Evolutionary conservation across 73 alveolate species (phyloP), one percentile per base, ranked within the genome.

Genomic region (Paramecium tetraurelia): DNA sequence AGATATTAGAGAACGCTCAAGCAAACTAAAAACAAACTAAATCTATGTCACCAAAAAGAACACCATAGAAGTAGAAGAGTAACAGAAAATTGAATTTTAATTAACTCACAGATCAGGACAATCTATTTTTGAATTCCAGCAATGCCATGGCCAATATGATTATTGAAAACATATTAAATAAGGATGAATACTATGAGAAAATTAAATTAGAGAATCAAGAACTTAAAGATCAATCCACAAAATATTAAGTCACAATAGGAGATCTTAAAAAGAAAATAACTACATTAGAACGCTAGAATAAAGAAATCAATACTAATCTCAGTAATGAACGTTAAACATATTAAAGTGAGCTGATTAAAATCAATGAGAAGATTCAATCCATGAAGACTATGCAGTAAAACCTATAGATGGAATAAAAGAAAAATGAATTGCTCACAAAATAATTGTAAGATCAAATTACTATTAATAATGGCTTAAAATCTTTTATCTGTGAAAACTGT

Each of bases 21-120:
- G 59, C 36, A 75, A 75, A 75, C 18, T 41, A 18, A 75, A 41
- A 35, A 24, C 12, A 75, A 75, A 63, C 84, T 18, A 63, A 63
- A 63, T 63, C 84, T 12, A 63, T 63, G 84, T 63, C 84, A 31
- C 84, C 84, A 2, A 80, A 80, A 24, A 16, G 57, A 35, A 44
- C 70, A 80, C 50, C 75, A 5, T 22, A 80, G 18, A 43, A 41
- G 27, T 48, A 21, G 38, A 43, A 40, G 16, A 22, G 57, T 31
- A 80, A 80, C 57, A 80, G 90, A 46, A 80, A 80, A 80, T 80
- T 80, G 72, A 80, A 80, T 46, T 80, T 80, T 10, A 80, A 80
- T 80, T 41, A 80, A 43, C 22, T 80, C 12, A 46, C 71, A 27
- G 90, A 80, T 80, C n/a, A 75, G 35, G 87, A 75, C 36, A 38